phyloP scores from a whole-genome alignment of 129 eudicot species.

The Chrysanthemum seticuspe region DNA sequence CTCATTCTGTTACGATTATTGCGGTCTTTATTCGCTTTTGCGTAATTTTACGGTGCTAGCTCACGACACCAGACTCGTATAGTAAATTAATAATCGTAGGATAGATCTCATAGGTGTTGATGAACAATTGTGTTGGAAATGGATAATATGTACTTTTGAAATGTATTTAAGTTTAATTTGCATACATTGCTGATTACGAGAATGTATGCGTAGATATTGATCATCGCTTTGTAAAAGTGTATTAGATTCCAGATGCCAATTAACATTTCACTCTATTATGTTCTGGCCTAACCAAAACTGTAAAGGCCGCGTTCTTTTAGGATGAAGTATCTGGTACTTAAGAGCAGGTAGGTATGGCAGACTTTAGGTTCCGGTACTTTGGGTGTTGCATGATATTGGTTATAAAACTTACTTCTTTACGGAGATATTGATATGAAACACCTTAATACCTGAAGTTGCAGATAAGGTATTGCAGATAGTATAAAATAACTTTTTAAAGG shows the following conservation, averaged over 20 bases:
- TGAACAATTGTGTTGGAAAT: background rate
- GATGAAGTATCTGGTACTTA: background rate
- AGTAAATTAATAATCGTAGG: too few relatives aligned
- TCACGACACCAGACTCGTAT: too few relatives aligned
- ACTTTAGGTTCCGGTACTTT: background rate
- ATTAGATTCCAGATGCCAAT: background rate
- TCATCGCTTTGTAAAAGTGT: background rate
- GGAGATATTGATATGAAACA: too few relatives aligned
- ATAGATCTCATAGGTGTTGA: too few relatives aligned
- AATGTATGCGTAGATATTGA: background rate
- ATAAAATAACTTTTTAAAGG: too few relatives aligned
- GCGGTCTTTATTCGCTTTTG: too few relatives aligned
- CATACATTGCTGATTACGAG: background rate
- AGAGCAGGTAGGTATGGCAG: background rate
- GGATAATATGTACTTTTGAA: background rate
- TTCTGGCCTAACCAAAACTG: background rate
- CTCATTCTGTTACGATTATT: too few relatives aligned
- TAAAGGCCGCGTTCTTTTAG: background rate
- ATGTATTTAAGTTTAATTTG: background rate
- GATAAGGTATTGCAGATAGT: too few relatives aligned
- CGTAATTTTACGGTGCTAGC: too few relatives aligned
- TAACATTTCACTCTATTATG: background rate
- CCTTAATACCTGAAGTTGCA: too few relatives aligned
- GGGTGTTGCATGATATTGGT: background rate
- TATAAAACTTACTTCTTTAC: too few relatives aligned